Evolutionary conservation across 192 early-diverging fungal species (phyloP), one percentile per base, ranked within the genome.

Genomic region (Rhizoclosmatium globosum): DNA sequence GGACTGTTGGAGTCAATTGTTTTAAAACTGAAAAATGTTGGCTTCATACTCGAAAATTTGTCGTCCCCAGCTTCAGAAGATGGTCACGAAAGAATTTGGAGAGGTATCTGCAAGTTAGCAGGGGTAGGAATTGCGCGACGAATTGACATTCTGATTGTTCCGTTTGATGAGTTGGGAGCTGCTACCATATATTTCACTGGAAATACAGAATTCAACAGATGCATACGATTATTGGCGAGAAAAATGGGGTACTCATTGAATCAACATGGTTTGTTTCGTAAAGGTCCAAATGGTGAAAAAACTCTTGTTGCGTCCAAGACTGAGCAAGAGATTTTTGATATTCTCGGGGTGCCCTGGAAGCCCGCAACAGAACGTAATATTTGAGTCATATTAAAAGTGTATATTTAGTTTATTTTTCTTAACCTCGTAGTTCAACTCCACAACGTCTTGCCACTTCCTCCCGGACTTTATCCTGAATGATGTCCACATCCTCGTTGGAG

Each of bases 401-500:
- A 23, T 75, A 44, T 75, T 4, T 60, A 41, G 13, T 45, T 67
- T 13, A 47, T 45, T 68, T 67, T 23, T n/a, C 53, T 78, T 47
- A 76, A 65, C 75, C 95, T 59, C 96, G 92, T 42, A 99, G 82
- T 50, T 93, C 92, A 9, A 97, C 94, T 15, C 87, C 87, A 44
- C 95, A 87, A 71, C 90, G 83, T 15, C 84, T 45, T 41, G 89
- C 89, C 45, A 96, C 87, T n/a, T 82, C 81, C 1, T 84, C 67
- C 13, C 95, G 89, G 4, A 97, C 87, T 44, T 85, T 85, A 44
- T 95, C 93, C 81, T 99, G 96, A 39, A 99, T 92, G n/a, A 73
- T 84, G 81, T 99, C 97, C 68, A 99, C 95, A 79, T 99, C 98
- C 47, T 92, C 93, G 78, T 99, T 95, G 19, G 95, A 96, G 13